phyloP scores from a whole-genome alignment of 768 basidiomycete species.

The Rhodotorula toruloides region DNA sequence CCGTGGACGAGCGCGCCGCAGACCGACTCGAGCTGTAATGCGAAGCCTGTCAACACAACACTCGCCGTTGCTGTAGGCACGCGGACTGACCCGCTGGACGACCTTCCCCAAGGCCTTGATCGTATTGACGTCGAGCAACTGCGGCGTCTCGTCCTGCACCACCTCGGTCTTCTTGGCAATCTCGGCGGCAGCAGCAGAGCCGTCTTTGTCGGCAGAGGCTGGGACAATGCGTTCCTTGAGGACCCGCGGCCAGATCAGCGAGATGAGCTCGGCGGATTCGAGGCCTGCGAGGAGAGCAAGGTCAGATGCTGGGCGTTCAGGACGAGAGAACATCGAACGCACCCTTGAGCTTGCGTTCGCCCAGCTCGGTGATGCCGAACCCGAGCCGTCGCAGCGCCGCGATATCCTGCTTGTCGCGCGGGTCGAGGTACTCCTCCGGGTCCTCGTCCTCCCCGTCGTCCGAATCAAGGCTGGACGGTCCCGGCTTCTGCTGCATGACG shows the following conservation, averaged over 20 bases:
- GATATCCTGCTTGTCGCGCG: slow-evolving; percentile 51
- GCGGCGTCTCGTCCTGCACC: slow-evolving; percentile 28
- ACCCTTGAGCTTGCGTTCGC: slow-evolving; percentile 90
- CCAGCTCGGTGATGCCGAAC: slow-evolving; percentile 65
- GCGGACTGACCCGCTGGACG: slow-evolving; percentile 16
- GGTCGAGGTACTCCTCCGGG: slow-evolving; percentile 45
- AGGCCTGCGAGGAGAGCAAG: slow-evolving; percentile 46
- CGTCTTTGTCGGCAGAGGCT: slow-evolving; percentile 2
- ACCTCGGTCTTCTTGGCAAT: slow-evolving; percentile 32
- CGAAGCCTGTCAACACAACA: neutral
- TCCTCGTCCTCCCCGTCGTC: slow-evolving; percentile 37
- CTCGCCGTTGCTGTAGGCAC: neutral
- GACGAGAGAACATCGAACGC: neutral
- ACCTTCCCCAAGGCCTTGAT: slow-evolving; percentile 32
- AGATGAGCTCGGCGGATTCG: slow-evolving; percentile 80
- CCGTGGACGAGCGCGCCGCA: slow-evolving; percentile 23
- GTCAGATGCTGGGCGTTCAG: neutral
- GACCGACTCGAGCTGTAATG: slow-evolving; percentile 26
- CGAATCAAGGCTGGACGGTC: slow-evolving; percentile 55
- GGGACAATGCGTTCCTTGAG: slow-evolving; percentile 58
- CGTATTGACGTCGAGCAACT: slow-evolving; percentile 30
- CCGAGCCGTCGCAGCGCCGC: slow-evolving; percentile 71
- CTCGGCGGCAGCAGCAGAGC: neutral
- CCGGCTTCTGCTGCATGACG: slow-evolving; percentile 59
- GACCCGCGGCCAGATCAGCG: slow-evolving; percentile 71